Conservation (phyloP, 2,329 filamentous ascomycete species). For the Exophiala calicioides region DNA sequence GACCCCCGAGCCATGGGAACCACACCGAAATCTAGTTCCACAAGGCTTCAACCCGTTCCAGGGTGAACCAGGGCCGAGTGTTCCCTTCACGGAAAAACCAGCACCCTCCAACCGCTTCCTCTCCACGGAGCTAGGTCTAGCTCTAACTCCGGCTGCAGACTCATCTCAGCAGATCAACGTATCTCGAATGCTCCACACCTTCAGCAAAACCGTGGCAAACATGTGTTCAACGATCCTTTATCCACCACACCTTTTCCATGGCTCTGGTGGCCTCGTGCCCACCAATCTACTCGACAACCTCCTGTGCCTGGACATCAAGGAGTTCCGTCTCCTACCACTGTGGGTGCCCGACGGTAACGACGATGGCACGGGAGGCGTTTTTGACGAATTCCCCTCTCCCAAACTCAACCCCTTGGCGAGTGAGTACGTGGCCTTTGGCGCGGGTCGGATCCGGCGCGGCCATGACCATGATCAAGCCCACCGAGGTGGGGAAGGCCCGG, state of each 20-base stretch:
- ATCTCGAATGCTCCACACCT: constrained; percentile 6
- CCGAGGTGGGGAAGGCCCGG: constrained; percentile 20
- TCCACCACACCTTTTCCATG: constrained; percentile 24
- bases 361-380: constrained; percentile 54
- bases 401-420: constrained; percentile 30
- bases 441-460: constrained; percentile 39
- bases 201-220: constrained; percentile 6
- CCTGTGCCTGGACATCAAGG: constrained; percentile 56
- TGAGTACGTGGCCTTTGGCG: constrained; percentile 7
- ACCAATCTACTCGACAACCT: constrained; percentile 42
- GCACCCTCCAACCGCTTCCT: too few relatives aligned
- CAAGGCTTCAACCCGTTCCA: too few relatives aligned
- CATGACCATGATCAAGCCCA: too few relatives aligned
- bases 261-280: constrained; percentile 10
- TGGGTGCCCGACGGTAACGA: constrained; percentile 64
- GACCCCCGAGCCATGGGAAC: too few relatives aligned
- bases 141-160: too few relatives aligned
- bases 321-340: constrained; percentile 64
- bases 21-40: too few relatives aligned
- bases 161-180: constrained; percentile 5
- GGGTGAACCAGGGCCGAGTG: too few relatives aligned
- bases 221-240: constrained; percentile 16
- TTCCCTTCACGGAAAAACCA: too few relatives aligned
- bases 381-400: constrained; percentile 41
- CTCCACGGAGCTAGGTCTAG: too few relatives aligned